Evolutionary conservation across 1,284 basidiomycete species (phyloP), one percentile per base, ranked within the genome.

Genomic region (Tilletia caries): DNA sequence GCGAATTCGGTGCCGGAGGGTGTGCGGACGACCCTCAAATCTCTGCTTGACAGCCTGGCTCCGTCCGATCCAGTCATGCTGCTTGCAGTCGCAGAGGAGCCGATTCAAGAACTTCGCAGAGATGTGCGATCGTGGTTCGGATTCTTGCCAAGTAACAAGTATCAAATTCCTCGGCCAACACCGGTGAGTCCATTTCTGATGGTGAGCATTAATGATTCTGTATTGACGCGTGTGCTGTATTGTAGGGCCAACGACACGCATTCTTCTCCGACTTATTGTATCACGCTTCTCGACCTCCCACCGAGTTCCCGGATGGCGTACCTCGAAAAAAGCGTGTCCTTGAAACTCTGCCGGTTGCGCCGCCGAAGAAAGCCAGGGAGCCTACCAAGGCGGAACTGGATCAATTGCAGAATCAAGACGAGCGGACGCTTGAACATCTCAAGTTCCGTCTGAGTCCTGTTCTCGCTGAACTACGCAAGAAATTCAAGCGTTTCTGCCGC

Each of bases 71-170:
- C 95, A 0, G 89, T 99, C 15, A 88, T 98, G 37, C 86, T 98
- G 0, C 87, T 99, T 4, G 95, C 91, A 15, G 87, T 98, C 27
- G 89, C 92, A 5, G 94, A 98, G 73, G 92, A 91, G 0, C 84
- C 87, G 0, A 88, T 92, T 74, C 79, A 85, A 1, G 86, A 89
- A 2, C 85, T 98, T 0, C 92, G 94, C 0, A 83, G 85, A 0
- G 96, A 98, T 76, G 92, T 98, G 20, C 88, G 89, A 48, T 86
- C 87, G 0, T 98, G 96, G 96, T 99, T 99, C 79, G 95, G 95
- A 0, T 85, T 85, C 68, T 87, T 86, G 2, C 88, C 89, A 64
- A 90, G 92, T 48, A 92, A 91, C 75, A 89, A 91, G 29, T 87
- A 97, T 12, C 85, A 87, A 52, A 85, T 98, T 10, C 75, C 82